These are phyloP conservation scores for Prunus dulcis DNA, from an alignment of 306 rosid genomes.

Conservation along the genomic window DNA sequence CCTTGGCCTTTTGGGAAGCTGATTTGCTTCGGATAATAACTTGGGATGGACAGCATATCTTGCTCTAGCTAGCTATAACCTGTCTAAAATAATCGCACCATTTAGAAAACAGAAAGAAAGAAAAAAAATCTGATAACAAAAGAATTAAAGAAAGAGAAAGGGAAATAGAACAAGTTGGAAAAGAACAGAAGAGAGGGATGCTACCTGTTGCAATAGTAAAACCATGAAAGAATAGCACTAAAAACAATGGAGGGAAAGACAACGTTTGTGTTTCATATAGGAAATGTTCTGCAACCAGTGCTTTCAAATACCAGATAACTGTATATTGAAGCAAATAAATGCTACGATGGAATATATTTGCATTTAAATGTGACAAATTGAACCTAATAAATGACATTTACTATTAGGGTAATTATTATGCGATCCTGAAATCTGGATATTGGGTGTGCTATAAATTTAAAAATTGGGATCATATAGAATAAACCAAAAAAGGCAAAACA, in stretches of 20 bases:
- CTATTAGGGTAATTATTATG: neutral
- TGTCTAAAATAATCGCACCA: neutral
- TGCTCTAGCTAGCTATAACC: conserved; percentile 8
- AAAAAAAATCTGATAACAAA: neutral
- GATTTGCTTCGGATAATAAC: conserved; percentile 4
- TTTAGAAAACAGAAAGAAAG: neutral
- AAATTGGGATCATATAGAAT: too few species aligned
- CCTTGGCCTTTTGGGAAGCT: conserved; percentile 8
- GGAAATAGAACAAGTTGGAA: neutral
- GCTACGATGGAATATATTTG: neutral
- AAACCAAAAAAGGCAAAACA: too few species aligned
- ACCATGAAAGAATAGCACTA: neutral
- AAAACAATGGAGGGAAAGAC: conserved; percentile 1
- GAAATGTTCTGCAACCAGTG: neutral
- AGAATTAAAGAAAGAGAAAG: neutral
- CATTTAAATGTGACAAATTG: conserved; percentile 1
- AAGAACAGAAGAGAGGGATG: neutral
- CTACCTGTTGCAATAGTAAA: neutral
- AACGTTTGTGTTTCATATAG: neutral
- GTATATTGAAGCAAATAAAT: neutral
- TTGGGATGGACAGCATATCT: conserved; percentile 44
- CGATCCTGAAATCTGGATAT: conserved; percentile 7
- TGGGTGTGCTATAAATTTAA: neutral
- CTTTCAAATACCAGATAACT: neutral
- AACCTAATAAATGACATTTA: conserved; percentile 20